Evolutionary conservation across 371 early-diverging fungal genomes (phyloP), one percentile per base, ranked within the genome.

Genomic region (Quaeritorhiza haematococci): DNA sequence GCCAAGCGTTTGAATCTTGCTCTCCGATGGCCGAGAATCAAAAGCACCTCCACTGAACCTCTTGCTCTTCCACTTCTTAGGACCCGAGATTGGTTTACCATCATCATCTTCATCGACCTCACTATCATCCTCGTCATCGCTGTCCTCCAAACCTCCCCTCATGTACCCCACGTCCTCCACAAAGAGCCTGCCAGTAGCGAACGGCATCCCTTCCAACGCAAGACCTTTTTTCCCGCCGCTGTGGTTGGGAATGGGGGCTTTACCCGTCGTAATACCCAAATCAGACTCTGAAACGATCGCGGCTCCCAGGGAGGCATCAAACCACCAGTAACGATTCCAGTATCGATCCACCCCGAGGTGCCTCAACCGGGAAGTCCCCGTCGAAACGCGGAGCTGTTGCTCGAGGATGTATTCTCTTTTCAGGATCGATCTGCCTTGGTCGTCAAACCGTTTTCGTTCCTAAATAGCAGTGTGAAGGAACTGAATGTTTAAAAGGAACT

Each of bases 281-380:
- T 49, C 85, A 84, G 10, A 71, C 61, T n/a, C n/a, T n/a, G n/a
- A n/a, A n/a, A n/a, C n/a, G n/a, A n/a, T n/a, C n/a, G 73, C 65
- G 13, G 78, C 78, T 24, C 84, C 84, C 33, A 84, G 85, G 49
- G 83, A 69, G 52, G 80, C 79, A 56, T 94, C 95, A 59, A 91
- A 75, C 69, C 86, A 92, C 76, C 87, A 92, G 67, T 94, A 93
- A 17, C 84, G 79, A 64, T 87, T 91, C 46, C 71, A 82, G 68
- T 80, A 92, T 13, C 92, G 84, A 71, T 94, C 95, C 24, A 70
- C 67, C 19, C 93, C 95, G n/a, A 94, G 61, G 0, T 90, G 86
- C 42, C 68, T 73, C 45, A 90, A 68, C 1, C 92, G 84, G 13
- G 82, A 78, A 1, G 80, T 79, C n/a, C 61, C 67, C 3, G 26